Conservation (phyloP, 768 basidiomycete genomes). For the Boletus vermiculosoides region DNA sequence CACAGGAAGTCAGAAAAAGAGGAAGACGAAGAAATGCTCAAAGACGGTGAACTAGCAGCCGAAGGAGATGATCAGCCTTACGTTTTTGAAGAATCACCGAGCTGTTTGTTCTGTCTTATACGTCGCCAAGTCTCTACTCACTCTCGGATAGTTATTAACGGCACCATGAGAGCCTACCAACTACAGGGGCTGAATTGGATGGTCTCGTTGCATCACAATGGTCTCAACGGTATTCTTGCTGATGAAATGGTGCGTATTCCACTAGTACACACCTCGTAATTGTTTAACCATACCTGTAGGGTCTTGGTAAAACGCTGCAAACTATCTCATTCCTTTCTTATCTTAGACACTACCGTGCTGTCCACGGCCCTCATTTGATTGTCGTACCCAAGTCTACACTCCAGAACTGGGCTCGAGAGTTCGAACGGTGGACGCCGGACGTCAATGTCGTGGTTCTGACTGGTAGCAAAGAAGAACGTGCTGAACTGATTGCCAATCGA, state of each 20-base stretch:
- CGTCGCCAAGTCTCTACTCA: background rate
- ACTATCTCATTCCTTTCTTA: conserved; percentile 97
- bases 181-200: conserved; percentile 97
- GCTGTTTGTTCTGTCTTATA: conserved; percentile 51
- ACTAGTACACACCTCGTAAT: background rate
- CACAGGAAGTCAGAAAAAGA: conserved; percentile 98
- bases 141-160: conserved; percentile 68
- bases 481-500: conserved; percentile 70
- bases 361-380: conserved; percentile 84
- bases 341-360: conserved; percentile 79
- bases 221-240: conserved; percentile 93
- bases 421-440: conserved; percentile 87
- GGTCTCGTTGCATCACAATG: conserved; percentile 94
- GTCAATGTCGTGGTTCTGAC: conserved; percentile 80
- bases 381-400: conserved; percentile 99
- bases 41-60: conserved; percentile 76
- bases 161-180: conserved; percentile 91
- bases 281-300: conserved; percentile 44
- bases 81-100: conserved; percentile 92
- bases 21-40: conserved; percentile 93
- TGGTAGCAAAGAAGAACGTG: conserved; percentile 88
- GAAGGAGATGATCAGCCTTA: conserved; percentile 87
- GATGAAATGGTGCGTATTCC: conserved; percentile 79
- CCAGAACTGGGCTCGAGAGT: conserved; percentile 96
- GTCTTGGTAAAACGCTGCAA: conserved; percentile 97